Evolutionary conservation across 2,329 filamentous ascomycete species (phyloP).

Genomic region (Boeremia exigua): DNA sequence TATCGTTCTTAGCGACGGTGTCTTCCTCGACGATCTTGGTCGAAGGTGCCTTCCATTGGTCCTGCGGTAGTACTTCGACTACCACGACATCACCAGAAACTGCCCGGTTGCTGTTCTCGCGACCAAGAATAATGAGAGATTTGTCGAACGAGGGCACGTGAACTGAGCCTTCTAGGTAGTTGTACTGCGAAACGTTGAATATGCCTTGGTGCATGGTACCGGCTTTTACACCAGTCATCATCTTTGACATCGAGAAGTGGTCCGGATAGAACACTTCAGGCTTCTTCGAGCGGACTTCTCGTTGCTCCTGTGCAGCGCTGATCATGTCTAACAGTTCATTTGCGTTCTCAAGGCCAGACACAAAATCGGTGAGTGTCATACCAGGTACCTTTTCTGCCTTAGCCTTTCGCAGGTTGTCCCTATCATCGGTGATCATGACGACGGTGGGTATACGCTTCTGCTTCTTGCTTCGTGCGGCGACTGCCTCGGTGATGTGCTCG

Average conservation of each 20-base stretch:
- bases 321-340: slow-evolving; percentile 93
- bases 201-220: slow-evolving; percentile 91
- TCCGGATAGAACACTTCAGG: slow-evolving; percentile 83
- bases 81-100: slow-evolving; percentile 93
- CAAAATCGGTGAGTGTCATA: slow-evolving; percentile 73
- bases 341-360: slow-evolving; percentile 81
- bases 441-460: slow-evolving; percentile 71
- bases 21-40: slow-evolving; percentile 97
- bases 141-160: slow-evolving; percentile 91
- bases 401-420: slow-evolving; percentile 83
- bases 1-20: slow-evolving; percentile 88
- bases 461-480: slow-evolving; percentile 59
- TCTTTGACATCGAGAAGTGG: slow-evolving; percentile 85
- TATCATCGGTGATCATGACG: slow-evolving; percentile 94
- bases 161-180: slow-evolving; percentile 93
- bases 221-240: slow-evolving; percentile 91
- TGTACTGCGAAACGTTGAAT: slow-evolving; percentile 97
- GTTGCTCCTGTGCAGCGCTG: slow-evolving; percentile 74
- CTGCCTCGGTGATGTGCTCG: slow-evolving; percentile 73
- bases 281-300: slow-evolving; percentile 68
- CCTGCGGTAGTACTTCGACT: slow-evolving; percentile 88
- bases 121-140: slow-evolving; percentile 82
- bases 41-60: slow-evolving; percentile 96
- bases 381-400: slow-evolving; percentile 75
- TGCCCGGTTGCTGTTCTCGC: slow-evolving; percentile 94